Evolutionary conservation across 176 grass and related monocot genomes (phyloP), one percentile per base, ranked within the genome.

Genomic region (Raddia guianensis): DNA sequence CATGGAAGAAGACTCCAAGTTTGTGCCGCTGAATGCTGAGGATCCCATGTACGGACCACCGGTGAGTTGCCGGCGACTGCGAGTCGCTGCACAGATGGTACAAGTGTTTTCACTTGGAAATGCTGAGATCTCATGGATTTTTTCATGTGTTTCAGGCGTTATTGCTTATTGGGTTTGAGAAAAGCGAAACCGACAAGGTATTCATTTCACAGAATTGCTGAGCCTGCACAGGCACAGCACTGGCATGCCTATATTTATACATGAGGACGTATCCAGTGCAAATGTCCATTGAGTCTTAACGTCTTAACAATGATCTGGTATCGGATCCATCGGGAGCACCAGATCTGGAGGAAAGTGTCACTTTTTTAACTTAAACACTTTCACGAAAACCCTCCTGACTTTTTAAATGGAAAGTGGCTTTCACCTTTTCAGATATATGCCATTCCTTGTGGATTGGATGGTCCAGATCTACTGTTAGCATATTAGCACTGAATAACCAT

Each of bases 41-140:
- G 95, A 98, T 65, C 86, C 92, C 57, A 87, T 87, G 79, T 98
- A 92, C 86, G 90, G 92, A 49, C 92, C 92, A 2, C 90, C 92
- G 76, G 95, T 98, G 90, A 91, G 95, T 84, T 53, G 7, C 53
- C 14, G 2, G 19, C 12, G 2, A 7, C 52, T 47, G 20, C 14
- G n/a, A 43, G 42, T 53, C 12, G 21, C 40, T 88, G 54, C 61
- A 15, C 61, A 15, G 54, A 8, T 47, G 50, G 9, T 75, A 10
- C 7, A 7, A 20, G 48, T 63, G 37, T 0, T 13, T 48, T 49
- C 12, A 37, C 58, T 6, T 72, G 0, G 50, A 66, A 72, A 66
- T 47, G 0, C 32, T 77, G 66, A 18, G 34, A 34, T 72, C 32
- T 3, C 9, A 42, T 16, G 60, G 68, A 58, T n/a, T 34, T 52